These are phyloP conservation scores for Neofusicoccum umdonicola DNA, from an alignment of 2,329 filamentous ascomycete species.

Conservation along the genomic window DNA sequence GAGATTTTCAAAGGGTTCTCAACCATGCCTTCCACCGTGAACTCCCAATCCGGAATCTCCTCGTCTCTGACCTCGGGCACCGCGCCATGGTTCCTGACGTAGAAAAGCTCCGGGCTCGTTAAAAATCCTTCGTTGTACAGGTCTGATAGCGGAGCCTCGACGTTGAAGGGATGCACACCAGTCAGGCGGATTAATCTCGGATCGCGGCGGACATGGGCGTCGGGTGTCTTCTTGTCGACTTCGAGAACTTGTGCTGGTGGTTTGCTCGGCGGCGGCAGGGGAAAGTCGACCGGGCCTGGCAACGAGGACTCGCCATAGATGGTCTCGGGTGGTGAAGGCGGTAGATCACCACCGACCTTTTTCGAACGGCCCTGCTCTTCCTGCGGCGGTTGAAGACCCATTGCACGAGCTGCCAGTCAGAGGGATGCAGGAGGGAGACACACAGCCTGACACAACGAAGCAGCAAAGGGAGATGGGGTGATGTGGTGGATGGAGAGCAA, in stretches of 20 bases:
- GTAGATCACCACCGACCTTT: slow-evolving; percentile 26
- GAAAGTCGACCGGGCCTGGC: slow-evolving; percentile 54
- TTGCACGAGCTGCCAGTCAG: slow-evolving; percentile 7
- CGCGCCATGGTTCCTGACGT: slow-evolving; percentile 84
- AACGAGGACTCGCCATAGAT: slow-evolving; percentile 41
- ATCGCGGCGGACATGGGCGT: slow-evolving; percentile 77
- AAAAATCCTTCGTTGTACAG: slow-evolving; percentile 81
- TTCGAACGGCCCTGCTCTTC: slow-evolving; percentile 24
- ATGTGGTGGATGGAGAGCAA: background rate
- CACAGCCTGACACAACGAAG: background rate
- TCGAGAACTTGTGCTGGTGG: slow-evolving; percentile 61
- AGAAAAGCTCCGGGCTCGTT: slow-evolving; percentile 84
- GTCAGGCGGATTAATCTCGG: slow-evolving; percentile 80
- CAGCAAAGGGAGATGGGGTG: background rate
- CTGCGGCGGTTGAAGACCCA: slow-evolving; percentile 20
- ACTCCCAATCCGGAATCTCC: slow-evolving; percentile 75
- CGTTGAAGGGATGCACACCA: slow-evolving; percentile 87
- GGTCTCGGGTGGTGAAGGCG: slow-evolving; percentile 39
- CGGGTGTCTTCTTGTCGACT: slow-evolving; percentile 80
- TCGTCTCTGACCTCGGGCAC: slow-evolving; percentile 74
- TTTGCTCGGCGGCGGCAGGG: slow-evolving; percentile 66
- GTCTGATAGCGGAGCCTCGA: slow-evolving; percentile 76
- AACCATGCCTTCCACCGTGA: slow-evolving; percentile 80
- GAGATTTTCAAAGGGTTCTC: slow-evolving; percentile 71
- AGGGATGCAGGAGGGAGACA: background rate